Percentiles rank a stretch among this genome's conserved stretches.
phyloP scores from a whole-genome alignment of 2,329 filamentous ascomycete genomes.

The Lasiodiplodia gonubiensis region DNA sequence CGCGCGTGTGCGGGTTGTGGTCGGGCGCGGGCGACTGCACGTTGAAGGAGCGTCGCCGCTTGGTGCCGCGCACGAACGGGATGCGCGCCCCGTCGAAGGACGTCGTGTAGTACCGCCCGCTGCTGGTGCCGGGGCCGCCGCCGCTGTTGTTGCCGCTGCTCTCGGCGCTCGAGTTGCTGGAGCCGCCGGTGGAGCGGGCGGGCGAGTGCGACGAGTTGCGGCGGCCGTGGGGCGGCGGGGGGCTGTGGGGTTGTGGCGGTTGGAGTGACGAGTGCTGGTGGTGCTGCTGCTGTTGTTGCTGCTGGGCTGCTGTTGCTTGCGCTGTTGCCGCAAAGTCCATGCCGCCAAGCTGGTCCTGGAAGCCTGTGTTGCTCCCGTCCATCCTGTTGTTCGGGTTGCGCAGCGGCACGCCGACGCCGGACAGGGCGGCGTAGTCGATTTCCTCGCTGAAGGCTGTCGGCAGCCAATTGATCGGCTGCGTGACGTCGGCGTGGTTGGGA shows the following conservation, averaged over 20 bases:
- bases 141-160: background rate
- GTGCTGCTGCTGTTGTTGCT: no score
- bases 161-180: slow-evolving; percentile 7
- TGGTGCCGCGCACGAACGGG: slow-evolving; percentile 18
- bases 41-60: slow-evolving; percentile 9
- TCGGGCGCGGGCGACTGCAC: background rate
- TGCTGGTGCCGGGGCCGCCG: background rate
- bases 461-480: slow-evolving; percentile 15
- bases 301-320: no score
- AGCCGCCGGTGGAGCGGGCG: background rate
- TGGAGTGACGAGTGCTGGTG: no score
- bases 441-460: slow-evolving; percentile 16
- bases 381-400: background rate
- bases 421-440: slow-evolving; percentile 17
- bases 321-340: slow-evolving; percentile 1
- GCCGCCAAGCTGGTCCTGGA: background rate
- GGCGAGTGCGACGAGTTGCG: background rate
- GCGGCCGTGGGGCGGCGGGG: background rate
- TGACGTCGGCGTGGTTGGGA: background rate
- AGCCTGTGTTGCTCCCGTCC: background rate
- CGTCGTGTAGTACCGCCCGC: slow-evolving; percentile 1
- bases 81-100: slow-evolving; percentile 15
- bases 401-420: slow-evolving; percentile 16
- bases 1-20: background rate
- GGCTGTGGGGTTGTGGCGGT: background rate